These are phyloP conservation scores for Dactylonectria estremocensis DNA, from an alignment of 2,329 filamentous ascomycete species.

Conservation along the genomic window DNA sequence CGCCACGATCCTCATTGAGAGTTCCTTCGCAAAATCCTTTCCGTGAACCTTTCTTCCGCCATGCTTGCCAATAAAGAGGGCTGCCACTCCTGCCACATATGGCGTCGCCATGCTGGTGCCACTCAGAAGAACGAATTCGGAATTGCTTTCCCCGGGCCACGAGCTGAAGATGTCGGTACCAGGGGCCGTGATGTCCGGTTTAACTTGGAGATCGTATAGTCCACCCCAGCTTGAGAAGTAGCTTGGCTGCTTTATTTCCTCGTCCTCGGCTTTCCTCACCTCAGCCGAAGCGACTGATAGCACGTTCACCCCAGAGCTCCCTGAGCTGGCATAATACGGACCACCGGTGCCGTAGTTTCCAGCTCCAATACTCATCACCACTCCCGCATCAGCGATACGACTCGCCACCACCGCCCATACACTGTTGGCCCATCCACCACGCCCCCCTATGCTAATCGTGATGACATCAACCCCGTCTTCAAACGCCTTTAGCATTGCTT, in stretches of 20 bases:
- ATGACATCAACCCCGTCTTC: neutral
- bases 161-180: constrained; percentile 62
- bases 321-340: neutral
- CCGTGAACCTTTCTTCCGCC: constrained; percentile 51
- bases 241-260: constrained; percentile 45
- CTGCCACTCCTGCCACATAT: constrained; percentile 60
- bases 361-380: neutral
- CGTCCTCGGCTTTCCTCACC: constrained; percentile 4
- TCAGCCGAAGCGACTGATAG: constrained; percentile 1
- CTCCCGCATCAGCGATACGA: neutral
- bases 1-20: constrained; percentile 36
- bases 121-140: constrained; percentile 57
- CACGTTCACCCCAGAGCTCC: neutral
- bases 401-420: neutral
- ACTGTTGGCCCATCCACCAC: neutral
- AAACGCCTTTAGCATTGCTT: neutral
- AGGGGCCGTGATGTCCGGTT: constrained; percentile 60
- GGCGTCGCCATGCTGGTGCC: constrained; percentile 67
- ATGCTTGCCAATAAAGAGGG: constrained; percentile 52
- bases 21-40: constrained; percentile 26
- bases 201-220: constrained; percentile 56
- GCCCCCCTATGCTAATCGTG: neutral
- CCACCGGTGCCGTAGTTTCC: neutral
- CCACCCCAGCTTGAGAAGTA: constrained; percentile 61
- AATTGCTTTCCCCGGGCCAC: constrained; percentile 48